phyloP scores from a whole-genome alignment of 2,329 filamentous ascomycete genomes.

The Aspergillus niger region DNA sequence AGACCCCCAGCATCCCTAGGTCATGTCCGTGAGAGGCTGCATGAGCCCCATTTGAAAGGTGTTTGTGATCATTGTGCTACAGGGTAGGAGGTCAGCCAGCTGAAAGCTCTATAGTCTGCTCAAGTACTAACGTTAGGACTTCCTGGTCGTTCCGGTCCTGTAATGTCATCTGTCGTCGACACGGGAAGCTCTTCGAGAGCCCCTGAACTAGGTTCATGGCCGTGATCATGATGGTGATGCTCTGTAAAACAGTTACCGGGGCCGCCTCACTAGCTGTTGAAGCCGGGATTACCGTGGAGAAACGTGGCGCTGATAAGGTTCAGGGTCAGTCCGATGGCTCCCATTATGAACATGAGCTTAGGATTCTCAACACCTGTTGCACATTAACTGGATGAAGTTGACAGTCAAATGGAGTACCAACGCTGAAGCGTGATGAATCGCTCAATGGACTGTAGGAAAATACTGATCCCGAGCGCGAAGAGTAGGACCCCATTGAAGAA shows the following conservation, averaged over 20 bases:
- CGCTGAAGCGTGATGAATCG: slow-evolving; percentile 45
- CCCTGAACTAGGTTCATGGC: slow-evolving; percentile 14
- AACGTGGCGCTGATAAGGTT: slow-evolving; percentile 69
- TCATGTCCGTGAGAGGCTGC: slow-evolving; percentile 54
- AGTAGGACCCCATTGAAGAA: slow-evolving; percentile 82
- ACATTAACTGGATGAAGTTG: neutral
- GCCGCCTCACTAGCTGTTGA: neutral
- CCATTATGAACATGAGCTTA: slow-evolving; percentile 67
- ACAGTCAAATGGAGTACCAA: slow-evolving; percentile 17
- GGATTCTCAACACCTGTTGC: slow-evolving; percentile 63
- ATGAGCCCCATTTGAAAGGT: slow-evolving; percentile 21
- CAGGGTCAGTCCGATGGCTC: slow-evolving; percentile 64
- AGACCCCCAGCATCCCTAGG: slow-evolving; percentile 70
- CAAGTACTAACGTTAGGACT: neutral
- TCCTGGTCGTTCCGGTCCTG: neutral
- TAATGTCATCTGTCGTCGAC: neutral
- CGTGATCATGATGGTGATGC: slow-evolving; percentile 24
- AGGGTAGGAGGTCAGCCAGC: neutral
- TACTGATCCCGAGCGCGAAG: slow-evolving; percentile 69
- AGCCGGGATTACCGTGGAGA: slow-evolving; percentile 57
- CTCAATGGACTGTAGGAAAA: slow-evolving; percentile 72
- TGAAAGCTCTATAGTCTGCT: neutral
- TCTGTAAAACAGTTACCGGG: slow-evolving; percentile 6
- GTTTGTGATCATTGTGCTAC: slow-evolving; percentile 31
- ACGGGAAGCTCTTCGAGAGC: neutral